Evolutionary conservation across 2,329 filamentous ascomycete genomes (phyloP), one percentile per base, ranked within the genome.

Genomic region (Monosporascus sp.): DNA sequence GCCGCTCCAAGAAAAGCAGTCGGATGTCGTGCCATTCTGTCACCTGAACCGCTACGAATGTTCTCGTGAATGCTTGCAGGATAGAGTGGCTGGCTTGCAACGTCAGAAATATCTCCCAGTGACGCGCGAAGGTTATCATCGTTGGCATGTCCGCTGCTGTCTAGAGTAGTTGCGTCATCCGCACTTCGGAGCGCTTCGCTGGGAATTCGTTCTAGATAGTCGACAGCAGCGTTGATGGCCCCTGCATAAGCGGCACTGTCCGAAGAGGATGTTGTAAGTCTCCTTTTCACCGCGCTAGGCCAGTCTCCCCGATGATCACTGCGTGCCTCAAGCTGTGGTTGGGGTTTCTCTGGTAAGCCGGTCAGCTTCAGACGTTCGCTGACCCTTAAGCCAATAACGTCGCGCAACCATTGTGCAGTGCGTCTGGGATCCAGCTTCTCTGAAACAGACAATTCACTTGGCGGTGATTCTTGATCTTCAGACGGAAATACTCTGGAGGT

Each of bases 141-240:
- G 37, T 64, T 61, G 9, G 54, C 48, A 58, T 66, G 62, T 31
- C 40, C 52, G 27, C 44, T 58, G 37, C 46, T 48, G 50, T 68
- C 64, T 17, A 70, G 63, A 35, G 72, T 69, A 5, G 72, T 66
- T 11, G 68, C 71, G 49, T 74, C 68, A 19, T 72, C 68, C 11
- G 75, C 76, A 43, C 79, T 63, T 2, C 68, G 63, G 8, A 79
- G 59, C 11, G 76, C 75, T 60, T 80, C 76, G 35, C 67, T 71
- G 6, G 80, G 60, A 19, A 80, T 70, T 24, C 71, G 66, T 54
- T 80, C 76, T 26, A 80, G 64, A 53, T 78, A 72, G 20, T 58
- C 46, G 59, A 68, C 58, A 5, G 62, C 61, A 11, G 58, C 52
- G 44, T 61, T 53, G 51, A 68, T 65, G 9, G 58, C 57, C 17